Conservation (phyloP, 768 basidiomycete genomes). For the Panellus pusillus region DNA sequence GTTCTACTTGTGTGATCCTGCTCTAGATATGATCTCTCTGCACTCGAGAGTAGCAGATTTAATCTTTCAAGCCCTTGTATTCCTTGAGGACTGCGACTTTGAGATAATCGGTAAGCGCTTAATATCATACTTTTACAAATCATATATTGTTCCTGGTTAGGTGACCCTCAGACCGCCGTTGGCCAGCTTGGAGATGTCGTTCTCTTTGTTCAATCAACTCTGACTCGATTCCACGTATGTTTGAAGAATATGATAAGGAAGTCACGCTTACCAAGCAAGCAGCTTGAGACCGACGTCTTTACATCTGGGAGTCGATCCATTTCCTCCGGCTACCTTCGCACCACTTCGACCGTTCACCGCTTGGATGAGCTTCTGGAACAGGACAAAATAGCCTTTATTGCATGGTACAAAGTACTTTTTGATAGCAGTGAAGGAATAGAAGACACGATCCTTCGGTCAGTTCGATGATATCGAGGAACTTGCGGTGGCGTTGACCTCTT, state of each 20-base stretch:
- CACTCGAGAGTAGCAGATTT: slow-evolving; percentile 66
- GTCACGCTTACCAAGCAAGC: slow-evolving; percentile 10
- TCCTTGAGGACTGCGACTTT: slow-evolving; percentile 75
- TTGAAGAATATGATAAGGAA: neutral
- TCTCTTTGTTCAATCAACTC: slow-evolving; percentile 64
- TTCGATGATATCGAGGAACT: neutral
- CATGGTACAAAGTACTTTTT: slow-evolving; percentile 80
- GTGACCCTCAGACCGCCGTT: slow-evolving; percentile 82
- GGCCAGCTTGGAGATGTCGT: slow-evolving; percentile 79
- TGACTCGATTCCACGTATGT: slow-evolving; percentile 65
- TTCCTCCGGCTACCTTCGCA: slow-evolving; percentile 50
- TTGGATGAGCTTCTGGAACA: slow-evolving; percentile 42
- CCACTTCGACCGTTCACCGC: slow-evolving; percentile 44
- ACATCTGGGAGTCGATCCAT: slow-evolving; percentile 46
- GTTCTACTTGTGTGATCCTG: slow-evolving; percentile 56
- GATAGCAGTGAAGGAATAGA: slow-evolving; percentile 84
- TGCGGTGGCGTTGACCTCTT: neutral
- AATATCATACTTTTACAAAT: neutral
- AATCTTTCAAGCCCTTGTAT: slow-evolving; percentile 58
- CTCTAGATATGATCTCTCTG: slow-evolving; percentile 68
- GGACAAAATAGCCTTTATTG: slow-evolving; percentile 43
- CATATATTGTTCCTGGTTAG: slow-evolving; percentile 35
- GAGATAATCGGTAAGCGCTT: slow-evolving; percentile 69
- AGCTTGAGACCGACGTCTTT: slow-evolving; percentile 55
- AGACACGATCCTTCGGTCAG: slow-evolving; percentile 68